Evolutionary conservation across 2,329 filamentous ascomycete species (phyloP), one percentile per base, ranked within the genome.

Genomic region (Paecilomyces variotii): DNA sequence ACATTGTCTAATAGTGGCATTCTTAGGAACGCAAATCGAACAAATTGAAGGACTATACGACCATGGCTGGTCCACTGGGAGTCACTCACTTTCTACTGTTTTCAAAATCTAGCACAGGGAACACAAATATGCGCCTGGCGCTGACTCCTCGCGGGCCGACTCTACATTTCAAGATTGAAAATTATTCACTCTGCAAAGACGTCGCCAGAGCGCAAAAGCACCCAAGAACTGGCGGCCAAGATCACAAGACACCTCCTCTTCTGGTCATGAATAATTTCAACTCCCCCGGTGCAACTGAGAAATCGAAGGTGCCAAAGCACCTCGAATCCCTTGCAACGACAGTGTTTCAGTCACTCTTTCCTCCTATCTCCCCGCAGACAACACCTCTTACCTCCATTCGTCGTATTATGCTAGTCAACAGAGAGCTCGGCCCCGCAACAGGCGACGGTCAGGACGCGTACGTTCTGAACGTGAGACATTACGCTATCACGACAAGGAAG

Each of bases 211-310:
- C 90, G 12, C 86, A 95, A 77, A 91, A 89, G 74, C 89, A 91
- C 66, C 91, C 93, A 7, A 85, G 87, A 70, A 88, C 87, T 54
- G 87, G 88, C 54, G 90, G 89, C 62, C 93, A 93, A 72, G 91
- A 96, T 72, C 96, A 90, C 68, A 81, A 89, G 59, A 91, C 87
- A 51, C 87, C 94, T 5, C 94, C 94, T 62, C 77, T 97, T 76
- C 83, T 99, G 52, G 94, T 99, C 64, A 97, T 99, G 94, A 99
- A 99, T 78, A 97, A 96, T 74, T 96, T 99, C 74, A 84, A 84
- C 45, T 87, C 86, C 2, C 82, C 88, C 28, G 80, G 80, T 62
- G 73, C 76, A 55, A 71, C 76, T 58, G 72, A 78, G 60, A 83
- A 86, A 59, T 76, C 83, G 30, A 82, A 88, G 61, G 87, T 96